Evolutionary conservation across 1,284 basidiomycete genomes (phyloP).

Genomic region (Puccinia brachypodii): DNA sequence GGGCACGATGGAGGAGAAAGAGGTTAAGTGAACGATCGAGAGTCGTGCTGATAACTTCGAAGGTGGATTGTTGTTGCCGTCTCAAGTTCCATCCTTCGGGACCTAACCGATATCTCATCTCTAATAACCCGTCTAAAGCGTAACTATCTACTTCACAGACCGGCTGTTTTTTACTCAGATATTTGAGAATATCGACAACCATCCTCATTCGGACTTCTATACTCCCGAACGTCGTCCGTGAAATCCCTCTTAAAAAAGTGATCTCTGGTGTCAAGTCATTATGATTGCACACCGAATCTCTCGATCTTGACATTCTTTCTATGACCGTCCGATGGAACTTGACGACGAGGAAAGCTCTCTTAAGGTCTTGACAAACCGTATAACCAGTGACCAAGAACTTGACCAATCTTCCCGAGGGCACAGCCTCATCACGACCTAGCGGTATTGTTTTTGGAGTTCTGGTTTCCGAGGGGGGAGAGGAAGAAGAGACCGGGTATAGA

Average conservation of each 20-base stretch:
- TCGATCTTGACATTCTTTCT: neutral
- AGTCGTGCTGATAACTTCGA: neutral
- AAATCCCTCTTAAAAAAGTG: constrained; percentile 1
- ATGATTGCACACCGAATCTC: neutral
- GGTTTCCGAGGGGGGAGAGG: neutral
- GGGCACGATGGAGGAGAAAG: constrained; percentile 31
- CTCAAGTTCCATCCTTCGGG: constrained; percentile 7
- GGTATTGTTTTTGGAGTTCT: neutral
- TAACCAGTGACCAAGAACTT: constrained; percentile 25
- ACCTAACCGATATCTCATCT: constrained; percentile 18
- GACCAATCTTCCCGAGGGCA: constrained; percentile 22
- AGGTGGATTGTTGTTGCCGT: neutral
- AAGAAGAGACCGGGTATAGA: constrained; percentile 13
- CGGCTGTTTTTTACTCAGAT: too few relatives aligned
- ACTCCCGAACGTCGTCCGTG: neutral
- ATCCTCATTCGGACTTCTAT: neutral
- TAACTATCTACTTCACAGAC: constrained; percentile 1
- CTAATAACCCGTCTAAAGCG: constrained; percentile 9
- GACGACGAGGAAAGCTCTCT: neutral
- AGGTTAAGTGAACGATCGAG: neutral
- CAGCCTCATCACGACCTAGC: neutral
- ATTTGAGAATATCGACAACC: neutral
- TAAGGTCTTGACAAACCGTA: constrained; percentile 4
- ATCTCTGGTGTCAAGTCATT: constrained; percentile 14
- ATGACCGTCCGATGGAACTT: neutral